Base-by-base conservation (phyloP, 108 stramenopile species). In the Licmophora abbreviata region DNA sequence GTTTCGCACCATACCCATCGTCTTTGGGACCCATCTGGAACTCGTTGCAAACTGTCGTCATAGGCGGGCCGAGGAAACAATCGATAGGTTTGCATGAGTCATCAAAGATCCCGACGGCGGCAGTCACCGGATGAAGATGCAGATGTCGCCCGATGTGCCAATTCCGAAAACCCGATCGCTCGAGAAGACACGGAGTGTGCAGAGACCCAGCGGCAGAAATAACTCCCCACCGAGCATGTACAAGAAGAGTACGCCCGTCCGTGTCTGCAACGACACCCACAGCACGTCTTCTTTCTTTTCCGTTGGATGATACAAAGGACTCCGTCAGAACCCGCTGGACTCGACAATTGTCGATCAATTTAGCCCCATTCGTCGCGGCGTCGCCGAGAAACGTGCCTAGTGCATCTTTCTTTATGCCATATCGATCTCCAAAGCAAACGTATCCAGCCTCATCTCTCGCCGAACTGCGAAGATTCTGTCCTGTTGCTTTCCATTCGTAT, bases 161-260 rank as follows among this genome's bases (percentile, higher is more conserved):
- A 57, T 82, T 77, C 37, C 48, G 53, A 1, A 78, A 49, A 3
- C 62, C 56, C 8, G 73, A 75, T 40, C 69, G 51, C 22, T 66
- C 48, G 17, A 82, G 68, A 28, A 82, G 38, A 2, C 64, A 53
- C 15, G 81, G 81, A 15, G 77, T 73, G 44, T 75, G 46, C 29
- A 82, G 30, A 11, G 72, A 58, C 11, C 81, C 81, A 15, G 62
- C 73, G 2, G 66, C 46, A 26, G 64, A 29, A 17, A 81, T 64
- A 14, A 81, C 74, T 2, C 29, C 17, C 22, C 20, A 43, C n/a
- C 32, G 41, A 33, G 56, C 66, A 22, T 26, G 28, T 9, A 67
- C 27, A 17, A 11, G 1, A 33, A 58, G 33, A 36, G n/a, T 21
- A 9, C 27, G 28, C 8, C 21, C 29, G 34, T 34, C 33, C 15